phyloP scores from a whole-genome alignment of 2,329 filamentous ascomycete species.

The Fusarium domesticum region DNA sequence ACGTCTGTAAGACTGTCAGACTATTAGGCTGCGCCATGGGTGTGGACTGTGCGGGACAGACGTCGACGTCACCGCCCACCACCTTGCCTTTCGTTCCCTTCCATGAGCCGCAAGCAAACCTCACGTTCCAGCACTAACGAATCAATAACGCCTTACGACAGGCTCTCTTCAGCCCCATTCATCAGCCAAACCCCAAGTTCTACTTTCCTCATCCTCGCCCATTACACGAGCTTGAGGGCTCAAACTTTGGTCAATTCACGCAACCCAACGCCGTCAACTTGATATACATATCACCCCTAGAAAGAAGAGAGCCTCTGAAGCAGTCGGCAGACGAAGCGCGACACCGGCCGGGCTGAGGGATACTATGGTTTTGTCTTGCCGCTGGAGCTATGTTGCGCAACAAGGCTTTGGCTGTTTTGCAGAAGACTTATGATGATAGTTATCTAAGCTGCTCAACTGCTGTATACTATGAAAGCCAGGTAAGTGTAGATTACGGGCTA shows the following conservation, averaged over 20 bases:
- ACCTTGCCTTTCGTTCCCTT: not conserved
- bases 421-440: constrained; percentile 97
- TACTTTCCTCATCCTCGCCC: not conserved
- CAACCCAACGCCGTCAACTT: too few species aligned
- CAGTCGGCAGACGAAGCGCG: constrained; percentile 18
- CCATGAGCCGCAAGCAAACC: not conserved
- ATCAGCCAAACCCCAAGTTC: not conserved
- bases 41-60: not conserved
- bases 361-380: constrained; percentile 28
- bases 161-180: not conserved
- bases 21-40: not conserved
- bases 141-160: not conserved
- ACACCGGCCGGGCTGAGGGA: constrained; percentile 20
- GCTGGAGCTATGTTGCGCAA: constrained; percentile 50
- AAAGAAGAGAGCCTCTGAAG: too few species aligned
- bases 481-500: constrained; percentile 40
- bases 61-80: not conserved
- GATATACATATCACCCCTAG: too few species aligned
- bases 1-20: too few species aligned
- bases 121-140: not conserved
- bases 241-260: not conserved
- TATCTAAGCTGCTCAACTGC: constrained; percentile 94
- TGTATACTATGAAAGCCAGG: constrained; percentile 92
- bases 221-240: not conserved
- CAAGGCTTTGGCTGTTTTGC: constrained; percentile 66